These are phyloP conservation scores for Cladobotryum mycophilum DNA, from an alignment of 2,329 filamentous ascomycete genomes.

Conservation along the genomic window DNA sequence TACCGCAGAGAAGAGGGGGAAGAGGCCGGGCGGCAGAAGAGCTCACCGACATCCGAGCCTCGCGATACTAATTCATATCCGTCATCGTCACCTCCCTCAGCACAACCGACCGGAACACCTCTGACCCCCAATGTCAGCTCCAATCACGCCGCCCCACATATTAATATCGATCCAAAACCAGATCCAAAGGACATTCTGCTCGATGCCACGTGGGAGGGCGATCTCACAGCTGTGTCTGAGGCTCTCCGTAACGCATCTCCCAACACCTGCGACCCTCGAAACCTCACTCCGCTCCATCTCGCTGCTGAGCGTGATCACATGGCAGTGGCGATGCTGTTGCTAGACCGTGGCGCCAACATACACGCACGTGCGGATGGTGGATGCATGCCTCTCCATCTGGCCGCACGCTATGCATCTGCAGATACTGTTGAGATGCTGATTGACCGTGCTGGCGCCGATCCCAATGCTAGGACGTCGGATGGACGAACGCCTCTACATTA, in stretches of 20 bases:
- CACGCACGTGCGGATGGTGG: constrained; percentile 24
- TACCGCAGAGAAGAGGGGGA: not conserved
- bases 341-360: constrained; percentile 22
- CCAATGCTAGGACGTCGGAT: constrained; percentile 22
- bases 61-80: not conserved
- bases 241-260: constrained; percentile 20
- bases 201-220: constrained; percentile 28
- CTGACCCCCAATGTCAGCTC: not conserved
- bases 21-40: not conserved
- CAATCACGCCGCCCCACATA: not conserved
- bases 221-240: constrained; percentile 19
- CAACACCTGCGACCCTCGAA: constrained; percentile 22
- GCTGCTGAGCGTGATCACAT: constrained; percentile 27
- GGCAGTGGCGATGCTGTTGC: constrained; percentile 28
- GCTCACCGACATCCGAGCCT: not conserved
- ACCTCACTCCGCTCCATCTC: constrained; percentile 26
- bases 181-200: constrained; percentile 20
- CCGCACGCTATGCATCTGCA: constrained; percentile 23
- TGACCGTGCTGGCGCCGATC: constrained; percentile 23
- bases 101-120: constrained; percentile 3
- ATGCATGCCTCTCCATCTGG: constrained; percentile 26
- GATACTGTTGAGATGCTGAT: constrained; percentile 27
- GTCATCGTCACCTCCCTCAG: constrained; percentile 6
- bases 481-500: constrained; percentile 29
- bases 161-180: constrained; percentile 4